Percentiles rank a stretch among this genome's conserved stretches.
These are phyloP conservation scores for Juncus effusus DNA, from an alignment of 176 grass and related monocot species.

Conservation along the genomic window DNA sequence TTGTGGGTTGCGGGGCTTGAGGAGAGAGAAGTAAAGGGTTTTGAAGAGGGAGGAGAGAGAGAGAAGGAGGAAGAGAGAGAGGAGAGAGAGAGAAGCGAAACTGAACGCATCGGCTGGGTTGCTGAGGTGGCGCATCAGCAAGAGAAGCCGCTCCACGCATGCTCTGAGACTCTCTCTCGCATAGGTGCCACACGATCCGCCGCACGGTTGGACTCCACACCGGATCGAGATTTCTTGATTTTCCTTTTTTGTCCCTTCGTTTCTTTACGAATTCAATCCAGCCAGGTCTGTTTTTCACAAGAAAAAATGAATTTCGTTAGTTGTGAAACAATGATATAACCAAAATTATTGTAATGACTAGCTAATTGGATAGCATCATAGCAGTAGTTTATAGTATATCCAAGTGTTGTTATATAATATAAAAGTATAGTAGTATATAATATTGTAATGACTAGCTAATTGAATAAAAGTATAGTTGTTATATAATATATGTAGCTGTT, in stretches of 20 bases:
- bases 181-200: constrained; percentile 56
- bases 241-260: too few relatives aligned
- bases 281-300: constrained; percentile 13
- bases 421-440: too few relatives aligned
- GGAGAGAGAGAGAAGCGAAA: constrained; percentile 65
- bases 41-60: constrained; percentile 64
- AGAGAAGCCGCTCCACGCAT: constrained; percentile 84
- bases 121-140: constrained; percentile 94
- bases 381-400: too few relatives aligned
- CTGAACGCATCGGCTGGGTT: constrained; percentile 81
- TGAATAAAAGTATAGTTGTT: too few relatives aligned
- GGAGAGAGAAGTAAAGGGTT: constrained; percentile 46
- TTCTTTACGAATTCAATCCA: too few relatives aligned
- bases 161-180: constrained; percentile 56
- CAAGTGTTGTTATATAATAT: too few relatives aligned
- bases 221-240: neutral
- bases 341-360: neutral
- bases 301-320: neutral
- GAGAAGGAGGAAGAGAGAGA: constrained; percentile 55
- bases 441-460: too few relatives aligned
- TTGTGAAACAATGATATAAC: constrained; percentile 9
- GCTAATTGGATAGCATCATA: neutral
- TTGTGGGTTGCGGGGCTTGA: constrained; percentile 35
- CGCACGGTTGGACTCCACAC: constrained; percentile 42
- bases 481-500: too few relatives aligned